Conservation (phyloP, 1,139 yeast genomes). For the Taphrina sp. region DNA sequence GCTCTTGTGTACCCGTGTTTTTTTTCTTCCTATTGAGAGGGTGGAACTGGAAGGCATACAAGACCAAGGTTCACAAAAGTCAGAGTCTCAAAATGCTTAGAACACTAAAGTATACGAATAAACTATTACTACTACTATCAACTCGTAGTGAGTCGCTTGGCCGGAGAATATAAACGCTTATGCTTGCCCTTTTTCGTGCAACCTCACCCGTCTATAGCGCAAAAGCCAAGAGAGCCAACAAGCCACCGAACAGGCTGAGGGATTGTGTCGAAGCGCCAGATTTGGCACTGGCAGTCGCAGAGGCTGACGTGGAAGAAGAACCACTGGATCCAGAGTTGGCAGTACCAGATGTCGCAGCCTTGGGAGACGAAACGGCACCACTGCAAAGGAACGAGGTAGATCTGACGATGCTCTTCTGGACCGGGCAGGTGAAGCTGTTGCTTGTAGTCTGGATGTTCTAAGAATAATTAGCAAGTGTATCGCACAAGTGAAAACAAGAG, state of each 20-base stretch:
- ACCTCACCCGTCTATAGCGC: constrained; percentile 10
- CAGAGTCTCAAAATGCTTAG: too few relatives aligned
- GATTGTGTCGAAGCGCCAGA: background rate
- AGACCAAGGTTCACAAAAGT: too few relatives aligned
- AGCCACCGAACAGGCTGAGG: background rate
- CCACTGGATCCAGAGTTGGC: constrained; percentile 38
- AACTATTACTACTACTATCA: too few relatives aligned
- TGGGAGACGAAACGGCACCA: constrained; percentile 60
- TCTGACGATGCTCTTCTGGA: constrained; percentile 67
- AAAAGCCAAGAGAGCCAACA: background rate
- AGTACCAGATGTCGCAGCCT: constrained; percentile 47
- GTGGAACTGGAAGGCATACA: too few relatives aligned
- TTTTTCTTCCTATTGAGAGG: too few relatives aligned
- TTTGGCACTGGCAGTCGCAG: constrained; percentile 3
- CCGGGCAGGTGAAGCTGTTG: constrained; percentile 44
- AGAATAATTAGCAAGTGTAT: too few relatives aligned
- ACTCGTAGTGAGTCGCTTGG: too few relatives aligned
- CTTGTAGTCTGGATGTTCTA: constrained; percentile 53
- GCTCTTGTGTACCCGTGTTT: too few relatives aligned
- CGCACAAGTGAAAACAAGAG: constrained; percentile 69
- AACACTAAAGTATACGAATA: too few relatives aligned
- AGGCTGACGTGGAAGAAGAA: constrained; percentile 34
- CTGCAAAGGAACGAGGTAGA: constrained; percentile 50
- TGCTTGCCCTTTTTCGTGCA: too few relatives aligned
- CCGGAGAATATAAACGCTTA: too few relatives aligned